Evolutionary conservation across 2,329 filamentous ascomycete genomes (phyloP).

Genomic region (Xylariaceae sp.): DNA sequence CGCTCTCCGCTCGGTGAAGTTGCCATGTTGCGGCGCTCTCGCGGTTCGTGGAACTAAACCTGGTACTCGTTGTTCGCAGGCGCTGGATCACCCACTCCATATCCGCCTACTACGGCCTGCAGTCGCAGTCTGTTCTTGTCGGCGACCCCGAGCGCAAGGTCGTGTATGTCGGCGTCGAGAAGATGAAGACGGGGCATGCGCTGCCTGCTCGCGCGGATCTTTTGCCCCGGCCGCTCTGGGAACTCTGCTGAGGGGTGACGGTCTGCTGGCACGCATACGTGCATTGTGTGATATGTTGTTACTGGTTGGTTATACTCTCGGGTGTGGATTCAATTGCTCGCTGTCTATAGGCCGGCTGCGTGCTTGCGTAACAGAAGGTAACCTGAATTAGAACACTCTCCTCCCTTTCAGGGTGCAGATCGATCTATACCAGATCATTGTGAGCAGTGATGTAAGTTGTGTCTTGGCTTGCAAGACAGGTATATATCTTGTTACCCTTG

Average conservation of each 20-base stretch:
- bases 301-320: neutral
- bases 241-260: slow-evolving; percentile 44
- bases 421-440: too few relatives aligned
- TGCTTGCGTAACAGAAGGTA: slow-evolving; percentile 2
- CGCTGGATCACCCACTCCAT: slow-evolving; percentile 93
- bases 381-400: neutral
- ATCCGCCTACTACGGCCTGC: slow-evolving; percentile 84
- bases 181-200: slow-evolving; percentile 34
- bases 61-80: slow-evolving; percentile 40
- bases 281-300: neutral
- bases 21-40: neutral
- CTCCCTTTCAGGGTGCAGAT: too few relatives aligned
- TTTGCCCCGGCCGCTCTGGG: slow-evolving; percentile 61
- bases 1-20: slow-evolving; percentile 14
- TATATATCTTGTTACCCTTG: too few relatives aligned
- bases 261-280: neutral
- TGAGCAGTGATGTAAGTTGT: too few relatives aligned
- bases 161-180: slow-evolving; percentile 75
- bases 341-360: neutral
- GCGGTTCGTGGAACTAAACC: slow-evolving; percentile 12
- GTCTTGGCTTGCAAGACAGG: too few relatives aligned
- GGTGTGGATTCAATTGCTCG: slow-evolving; percentile 1
- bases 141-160: slow-evolving; percentile 68
- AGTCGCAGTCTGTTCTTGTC: slow-evolving; percentile 74
- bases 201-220: slow-evolving; percentile 30